These are phyloP conservation scores for Tylopilus felleus DNA, from an alignment of 768 basidiomycete genomes.

Conservation along the genomic window DNA sequence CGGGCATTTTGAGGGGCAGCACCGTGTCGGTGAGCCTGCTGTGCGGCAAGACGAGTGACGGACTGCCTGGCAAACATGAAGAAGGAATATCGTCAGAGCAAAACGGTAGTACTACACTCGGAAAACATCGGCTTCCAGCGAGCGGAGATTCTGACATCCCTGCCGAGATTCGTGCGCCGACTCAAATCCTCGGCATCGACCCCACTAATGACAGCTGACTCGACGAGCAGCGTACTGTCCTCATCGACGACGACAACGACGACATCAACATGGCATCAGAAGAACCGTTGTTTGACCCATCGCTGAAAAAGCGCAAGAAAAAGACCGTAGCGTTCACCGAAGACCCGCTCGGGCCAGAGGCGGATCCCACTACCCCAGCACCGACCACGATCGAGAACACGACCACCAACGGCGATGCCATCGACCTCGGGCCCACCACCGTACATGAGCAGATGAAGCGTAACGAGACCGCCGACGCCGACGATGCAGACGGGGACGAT, in stretches of 20 bases:
- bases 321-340: slow-evolving; percentile 83
- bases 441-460: slow-evolving; percentile 71
- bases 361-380: slow-evolving; percentile 76
- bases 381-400: slow-evolving; percentile 69
- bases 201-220: slow-evolving; percentile 8
- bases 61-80: slow-evolving; percentile 51
- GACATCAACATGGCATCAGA: slow-evolving; percentile 50
- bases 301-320: slow-evolving; percentile 85
- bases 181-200: slow-evolving; percentile 26
- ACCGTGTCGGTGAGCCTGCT: slow-evolving; percentile 37
- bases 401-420: slow-evolving; percentile 65
- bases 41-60: slow-evolving; percentile 40
- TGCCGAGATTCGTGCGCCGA: slow-evolving; percentile 25
- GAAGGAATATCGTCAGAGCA: background rate
- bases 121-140: slow-evolving; percentile 34
- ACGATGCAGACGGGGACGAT: slow-evolving; percentile 33
- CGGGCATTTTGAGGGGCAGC: slow-evolving; percentile 51
- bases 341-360: slow-evolving; percentile 77
- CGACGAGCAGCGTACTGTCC: slow-evolving; percentile 4
- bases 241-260: slow-evolving; percentile 22
- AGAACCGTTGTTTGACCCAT: slow-evolving; percentile 80
- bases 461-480: slow-evolving; percentile 37
- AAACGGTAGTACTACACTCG: slow-evolving; percentile 18
- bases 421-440: slow-evolving; percentile 75
- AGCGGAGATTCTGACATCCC: slow-evolving; percentile 24